Conservation (phyloP, 176 grass and related monocot species). For the Zoysia japonica region DNA sequence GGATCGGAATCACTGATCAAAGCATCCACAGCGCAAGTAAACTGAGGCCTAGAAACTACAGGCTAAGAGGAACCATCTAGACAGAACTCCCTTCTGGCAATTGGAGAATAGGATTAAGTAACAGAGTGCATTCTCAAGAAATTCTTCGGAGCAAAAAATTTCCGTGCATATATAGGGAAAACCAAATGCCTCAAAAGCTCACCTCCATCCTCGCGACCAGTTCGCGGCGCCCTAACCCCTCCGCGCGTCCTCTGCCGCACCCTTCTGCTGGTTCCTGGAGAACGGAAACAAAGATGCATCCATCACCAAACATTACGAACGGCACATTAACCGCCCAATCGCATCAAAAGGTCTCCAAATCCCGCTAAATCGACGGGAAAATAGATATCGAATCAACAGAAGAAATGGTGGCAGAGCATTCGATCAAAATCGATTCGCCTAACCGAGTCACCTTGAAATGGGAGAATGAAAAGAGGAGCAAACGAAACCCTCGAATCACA, state of each 20-base stretch:
- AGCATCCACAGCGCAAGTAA: constrained; percentile 38
- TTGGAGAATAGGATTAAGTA: constrained; percentile 1
- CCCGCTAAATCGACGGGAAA: background rate
- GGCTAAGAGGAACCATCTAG: constrained; percentile 26
- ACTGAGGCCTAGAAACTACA: background rate
- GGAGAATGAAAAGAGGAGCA: background rate
- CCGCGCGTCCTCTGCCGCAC: background rate
- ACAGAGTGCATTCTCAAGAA: constrained; percentile 10
- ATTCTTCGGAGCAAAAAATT: constrained; percentile 29
- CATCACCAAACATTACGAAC: constrained; percentile 11
- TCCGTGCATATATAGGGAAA: constrained; percentile 46
- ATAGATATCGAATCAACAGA: background rate
- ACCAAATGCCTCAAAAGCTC: constrained; percentile 27
- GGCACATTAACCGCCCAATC: background rate
- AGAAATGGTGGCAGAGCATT: constrained; percentile 7
- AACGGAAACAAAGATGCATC: constrained; percentile 19
- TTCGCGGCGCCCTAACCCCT: constrained; percentile 7
- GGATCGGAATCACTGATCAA: constrained; percentile 30
- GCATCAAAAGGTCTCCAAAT: constrained; percentile 5
- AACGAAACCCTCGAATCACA: constrained; percentile 6
- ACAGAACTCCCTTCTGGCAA: constrained; percentile 11
- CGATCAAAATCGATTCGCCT: constrained; percentile 24
- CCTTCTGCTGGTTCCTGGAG: constrained; percentile 32
- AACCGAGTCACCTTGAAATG: constrained; percentile 11
- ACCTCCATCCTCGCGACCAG: constrained; percentile 46